Percentiles rank a stretch among this genome's conserved stretches.
These are phyloP conservation scores for Aspergillus udagawae DNA, from an alignment of 2,329 filamentous ascomycete species.

Conservation along the genomic window DNA sequence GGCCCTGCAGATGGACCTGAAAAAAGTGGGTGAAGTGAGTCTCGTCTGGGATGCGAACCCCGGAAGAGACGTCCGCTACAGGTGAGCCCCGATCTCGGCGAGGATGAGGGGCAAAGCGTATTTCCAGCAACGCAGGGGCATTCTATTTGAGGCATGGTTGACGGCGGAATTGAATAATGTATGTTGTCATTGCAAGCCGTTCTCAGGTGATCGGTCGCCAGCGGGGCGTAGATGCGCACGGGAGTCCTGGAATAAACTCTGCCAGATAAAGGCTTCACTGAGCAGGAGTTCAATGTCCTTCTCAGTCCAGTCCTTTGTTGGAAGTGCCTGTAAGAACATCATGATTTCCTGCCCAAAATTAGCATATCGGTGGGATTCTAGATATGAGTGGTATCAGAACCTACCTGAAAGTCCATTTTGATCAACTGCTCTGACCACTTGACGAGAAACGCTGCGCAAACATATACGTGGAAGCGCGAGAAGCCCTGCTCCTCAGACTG, in stretches of 20 bases:
- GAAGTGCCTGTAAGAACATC: conserved; percentile 97
- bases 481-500: conserved; percentile 98
- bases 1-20: not conserved
- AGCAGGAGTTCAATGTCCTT: conserved; percentile 95
- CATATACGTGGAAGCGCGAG: conserved; percentile 96
- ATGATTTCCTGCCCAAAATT: conserved; percentile 74
- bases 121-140: not conserved
- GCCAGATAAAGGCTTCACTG: conserved; percentile 98
- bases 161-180: conserved; percentile 11
- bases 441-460: conserved; percentile 94
- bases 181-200: conserved; percentile 33
- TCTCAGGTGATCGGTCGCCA: conserved; percentile 30
- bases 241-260: conserved; percentile 92
- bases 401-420: conserved; percentile 86
- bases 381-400: conserved; percentile 6
- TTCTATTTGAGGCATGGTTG: not conserved
- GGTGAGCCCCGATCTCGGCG: not conserved
- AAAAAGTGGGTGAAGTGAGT: not conserved
- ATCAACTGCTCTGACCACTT: conserved; percentile 96
- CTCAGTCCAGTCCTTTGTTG: conserved; percentile 91
- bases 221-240: conserved; percentile 69
- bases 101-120: not conserved
- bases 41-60: not conserved
- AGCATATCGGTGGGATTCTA: conserved; percentile 8
- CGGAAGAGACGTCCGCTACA: not conserved